phyloP scores from a whole-genome alignment of 2,329 filamentous ascomycete species.

The Westerdykella aurantiaca region DNA sequence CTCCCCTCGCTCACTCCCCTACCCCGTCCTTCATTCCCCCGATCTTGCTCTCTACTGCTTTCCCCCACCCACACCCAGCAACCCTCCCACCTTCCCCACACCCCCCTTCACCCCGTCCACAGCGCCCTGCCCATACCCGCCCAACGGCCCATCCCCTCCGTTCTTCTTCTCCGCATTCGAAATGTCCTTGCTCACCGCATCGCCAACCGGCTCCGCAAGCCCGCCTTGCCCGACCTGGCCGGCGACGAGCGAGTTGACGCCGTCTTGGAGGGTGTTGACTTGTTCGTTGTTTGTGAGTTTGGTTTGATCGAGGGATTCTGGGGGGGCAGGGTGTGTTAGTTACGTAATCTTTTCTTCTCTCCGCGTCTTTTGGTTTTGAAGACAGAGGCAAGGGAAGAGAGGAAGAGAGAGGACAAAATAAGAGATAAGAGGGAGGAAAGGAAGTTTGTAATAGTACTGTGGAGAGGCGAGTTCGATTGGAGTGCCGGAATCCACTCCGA shows the following conservation, averaged over 20 bases:
- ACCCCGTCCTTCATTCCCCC: conserved; percentile 11
- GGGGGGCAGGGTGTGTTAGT: neutral
- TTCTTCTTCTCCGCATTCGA: conserved; percentile 59
- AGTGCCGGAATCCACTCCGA: no score
- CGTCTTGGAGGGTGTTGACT: conserved; percentile 63
- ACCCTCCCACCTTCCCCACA: conserved; percentile 18
- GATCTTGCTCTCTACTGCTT: conserved; percentile 8
- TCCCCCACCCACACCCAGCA: conserved; percentile 20
- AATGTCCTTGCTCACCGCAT: conserved; percentile 58
- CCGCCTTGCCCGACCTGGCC: conserved; percentile 65
- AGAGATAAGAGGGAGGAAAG: no score
- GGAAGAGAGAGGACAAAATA: no score
- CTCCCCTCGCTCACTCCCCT: neutral
- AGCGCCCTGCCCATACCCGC: conserved; percentile 24
- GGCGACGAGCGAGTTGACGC: conserved; percentile 56
- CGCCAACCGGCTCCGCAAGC: conserved; percentile 58
- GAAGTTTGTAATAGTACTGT: no score
- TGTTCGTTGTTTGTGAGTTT: conserved; percentile 64
- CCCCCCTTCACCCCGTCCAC: conserved; percentile 29
- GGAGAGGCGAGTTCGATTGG: neutral
- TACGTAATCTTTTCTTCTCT: neutral
- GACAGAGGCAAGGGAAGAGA: neutral
- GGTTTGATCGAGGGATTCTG: conserved; percentile 62
- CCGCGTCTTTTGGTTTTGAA: neutral
- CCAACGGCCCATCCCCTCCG: conserved; percentile 41